These are phyloP conservation scores for Boletus insuetus DNA, from an alignment of 768 basidiomycete species.

Conservation along the genomic window DNA sequence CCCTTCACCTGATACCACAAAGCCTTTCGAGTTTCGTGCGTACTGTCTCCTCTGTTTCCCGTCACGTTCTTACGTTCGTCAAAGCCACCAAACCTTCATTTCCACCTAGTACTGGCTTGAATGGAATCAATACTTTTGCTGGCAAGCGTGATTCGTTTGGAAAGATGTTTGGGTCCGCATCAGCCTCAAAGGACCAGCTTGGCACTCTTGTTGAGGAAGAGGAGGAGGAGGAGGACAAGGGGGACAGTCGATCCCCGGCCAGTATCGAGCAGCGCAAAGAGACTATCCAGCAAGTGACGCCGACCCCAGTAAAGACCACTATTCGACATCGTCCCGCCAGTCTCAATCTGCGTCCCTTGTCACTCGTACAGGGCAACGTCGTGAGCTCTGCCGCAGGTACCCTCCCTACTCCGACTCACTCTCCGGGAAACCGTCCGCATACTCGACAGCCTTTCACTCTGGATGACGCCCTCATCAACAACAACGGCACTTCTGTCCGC, in stretches of 20 bases:
- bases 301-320: constrained; percentile 38
- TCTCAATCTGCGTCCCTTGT: constrained; percentile 67
- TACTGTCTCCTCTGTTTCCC: constrained; percentile 18
- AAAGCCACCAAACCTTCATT: constrained; percentile 62
- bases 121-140: constrained; percentile 41
- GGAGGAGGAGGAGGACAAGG: constrained; percentile 77
- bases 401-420: constrained; percentile 53
- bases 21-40: constrained; percentile 67
- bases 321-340: constrained; percentile 63
- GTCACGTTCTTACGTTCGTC: not conserved
- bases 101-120: constrained; percentile 44
- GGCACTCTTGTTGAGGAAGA: constrained; percentile 83
- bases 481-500: not conserved
- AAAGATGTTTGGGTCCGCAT: constrained; percentile 59
- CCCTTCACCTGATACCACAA: constrained; percentile 53
- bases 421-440: constrained; percentile 44
- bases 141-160: constrained; percentile 79
- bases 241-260: constrained; percentile 38
- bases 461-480: constrained; percentile 24
- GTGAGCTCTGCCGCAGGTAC: constrained; percentile 33
- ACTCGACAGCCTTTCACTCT: constrained; percentile 36
- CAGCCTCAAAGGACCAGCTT: constrained; percentile 71
- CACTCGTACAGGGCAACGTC: constrained; percentile 58
- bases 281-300: constrained; percentile 27
- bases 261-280: constrained; percentile 9